Evolutionary conservation across 2,329 filamentous ascomycete species (phyloP).

Genomic region (Pyrenochaeta sp.): DNA sequence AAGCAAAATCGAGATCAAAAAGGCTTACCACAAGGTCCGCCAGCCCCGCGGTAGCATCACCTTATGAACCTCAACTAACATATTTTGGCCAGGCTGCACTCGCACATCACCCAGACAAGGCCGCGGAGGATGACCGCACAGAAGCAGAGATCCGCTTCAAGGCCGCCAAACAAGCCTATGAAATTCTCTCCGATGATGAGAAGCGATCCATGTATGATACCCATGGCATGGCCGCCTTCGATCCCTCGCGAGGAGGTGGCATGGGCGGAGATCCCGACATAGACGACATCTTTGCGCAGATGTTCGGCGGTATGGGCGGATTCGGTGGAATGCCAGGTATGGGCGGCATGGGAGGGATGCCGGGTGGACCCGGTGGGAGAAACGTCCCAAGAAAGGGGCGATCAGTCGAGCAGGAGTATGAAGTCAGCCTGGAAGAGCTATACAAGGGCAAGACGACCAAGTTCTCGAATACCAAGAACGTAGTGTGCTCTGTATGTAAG

Average conservation of each 20-base stretch:
- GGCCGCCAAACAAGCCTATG: conserved; percentile 90
- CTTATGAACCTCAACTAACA: conserved; percentile 4
- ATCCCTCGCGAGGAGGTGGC: conserved; percentile 73
- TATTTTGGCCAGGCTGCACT: conserved; percentile 74
- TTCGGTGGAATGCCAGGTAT: conserved; percentile 62
- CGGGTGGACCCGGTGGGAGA: conserved; percentile 61
- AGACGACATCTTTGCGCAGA: conserved; percentile 91
- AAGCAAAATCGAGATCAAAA: conserved; percentile 84
- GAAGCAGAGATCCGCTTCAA: conserved; percentile 94
- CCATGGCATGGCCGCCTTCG: conserved; percentile 96
- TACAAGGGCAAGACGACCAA: conserved; percentile 99
- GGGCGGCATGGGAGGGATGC: conserved; percentile 65
- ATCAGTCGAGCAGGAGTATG: conserved; percentile 89
- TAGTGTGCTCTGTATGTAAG: conserved; percentile 87
- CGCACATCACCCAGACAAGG: conserved; percentile 93
- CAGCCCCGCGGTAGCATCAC: conserved; percentile 11
- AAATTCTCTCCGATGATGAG: conserved; percentile 95
- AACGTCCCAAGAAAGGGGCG: conserved; percentile 71
- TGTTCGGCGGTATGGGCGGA: conserved; percentile 71
- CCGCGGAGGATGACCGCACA: conserved; percentile 82
- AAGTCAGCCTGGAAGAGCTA: conserved; percentile 89
- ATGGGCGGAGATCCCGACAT: conserved; percentile 76
- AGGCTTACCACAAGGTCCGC: conserved; percentile 90
- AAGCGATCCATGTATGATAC: conserved; percentile 91
- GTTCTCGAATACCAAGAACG: conserved; percentile 93